Evolutionary conservation across 345 rosid species (phyloP).

Genomic region (Gynandropsis gynandra): DNA sequence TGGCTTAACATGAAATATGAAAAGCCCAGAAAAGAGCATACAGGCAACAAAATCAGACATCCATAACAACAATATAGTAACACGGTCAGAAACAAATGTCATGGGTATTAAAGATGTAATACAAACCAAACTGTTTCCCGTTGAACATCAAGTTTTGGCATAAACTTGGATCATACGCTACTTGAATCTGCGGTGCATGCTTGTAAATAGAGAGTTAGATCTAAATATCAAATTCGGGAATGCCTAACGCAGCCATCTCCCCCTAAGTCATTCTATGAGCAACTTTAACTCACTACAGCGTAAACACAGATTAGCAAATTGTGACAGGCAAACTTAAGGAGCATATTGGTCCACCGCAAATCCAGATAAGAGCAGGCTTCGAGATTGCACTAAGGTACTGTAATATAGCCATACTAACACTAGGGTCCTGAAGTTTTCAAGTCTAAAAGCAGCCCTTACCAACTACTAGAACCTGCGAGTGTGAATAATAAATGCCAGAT

Average conservation of each 20-base stretch:
- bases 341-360: background rate
- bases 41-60: slow-evolving; percentile 4
- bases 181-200: no score
- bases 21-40: slow-evolving; percentile 1
- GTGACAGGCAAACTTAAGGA: no score
- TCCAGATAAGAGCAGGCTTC: slow-evolving; percentile 5
- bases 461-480: slow-evolving; percentile 74
- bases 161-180: slow-evolving; percentile 9
- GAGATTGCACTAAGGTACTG: slow-evolving; percentile 23
- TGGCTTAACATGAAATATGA: slow-evolving; percentile 9
- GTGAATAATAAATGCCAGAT: slow-evolving; percentile 66
- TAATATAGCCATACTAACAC: slow-evolving; percentile 49
- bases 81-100: background rate
- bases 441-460: slow-evolving; percentile 95
- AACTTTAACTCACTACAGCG: background rate
- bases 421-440: slow-evolving; percentile 42
- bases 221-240: slow-evolving; percentile 10
- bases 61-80: slow-evolving; percentile 16
- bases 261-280: slow-evolving; percentile 9
- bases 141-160: slow-evolving; percentile 9
- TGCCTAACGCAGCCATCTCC: slow-evolving; percentile 12
- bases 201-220: background rate
- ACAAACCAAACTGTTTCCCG: slow-evolving; percentile 18
- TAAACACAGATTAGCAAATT: no score
- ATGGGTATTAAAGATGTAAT: background rate